phyloP scores from a whole-genome alignment of 164 flowering plant species.

The Euptelea pleiosperma region DNA sequence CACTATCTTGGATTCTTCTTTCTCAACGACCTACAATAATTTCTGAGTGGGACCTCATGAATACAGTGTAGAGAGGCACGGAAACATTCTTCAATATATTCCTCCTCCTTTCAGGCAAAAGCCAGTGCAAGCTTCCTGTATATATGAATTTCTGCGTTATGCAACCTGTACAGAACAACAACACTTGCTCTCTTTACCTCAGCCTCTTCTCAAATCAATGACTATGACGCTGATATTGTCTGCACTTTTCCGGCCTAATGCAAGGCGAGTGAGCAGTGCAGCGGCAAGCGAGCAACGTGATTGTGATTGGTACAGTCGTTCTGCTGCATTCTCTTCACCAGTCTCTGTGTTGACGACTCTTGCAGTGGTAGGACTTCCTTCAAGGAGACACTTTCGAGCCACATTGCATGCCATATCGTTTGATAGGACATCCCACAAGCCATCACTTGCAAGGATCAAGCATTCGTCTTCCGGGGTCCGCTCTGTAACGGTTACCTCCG shows the following conservation, averaged over 20 bases:
- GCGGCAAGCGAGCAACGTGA: constrained; percentile 45
- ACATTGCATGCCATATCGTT: constrained; percentile 42
- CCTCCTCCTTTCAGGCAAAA: no score
- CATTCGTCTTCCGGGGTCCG: constrained; percentile 48
- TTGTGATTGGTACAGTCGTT: constrained; percentile 13
- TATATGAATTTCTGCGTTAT: no score
- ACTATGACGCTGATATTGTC: constrained; percentile 65
- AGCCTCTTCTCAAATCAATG: constrained; percentile 35
- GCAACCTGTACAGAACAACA: no score
- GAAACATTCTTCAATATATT: no score
- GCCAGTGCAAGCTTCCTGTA: no score
- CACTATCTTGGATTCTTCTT: no score
- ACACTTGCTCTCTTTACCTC: neutral
- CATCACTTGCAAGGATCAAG: constrained; percentile 65
- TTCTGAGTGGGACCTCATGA: no score
- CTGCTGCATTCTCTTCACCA: constrained; percentile 5
- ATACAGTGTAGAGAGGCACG: no score
- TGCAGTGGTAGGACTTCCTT: constrained; percentile 9
- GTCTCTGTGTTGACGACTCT: constrained; percentile 5
- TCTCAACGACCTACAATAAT: no score
- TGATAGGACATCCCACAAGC: constrained; percentile 64
- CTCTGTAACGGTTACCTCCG: constrained; percentile 43
- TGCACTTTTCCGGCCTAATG: constrained; percentile 44
- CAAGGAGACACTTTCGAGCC: constrained; percentile 37
- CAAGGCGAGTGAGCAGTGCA: constrained; percentile 55